Conservation (phyloP, 768 basidiomycete genomes). For the Amanita subjunquillea region DNA sequence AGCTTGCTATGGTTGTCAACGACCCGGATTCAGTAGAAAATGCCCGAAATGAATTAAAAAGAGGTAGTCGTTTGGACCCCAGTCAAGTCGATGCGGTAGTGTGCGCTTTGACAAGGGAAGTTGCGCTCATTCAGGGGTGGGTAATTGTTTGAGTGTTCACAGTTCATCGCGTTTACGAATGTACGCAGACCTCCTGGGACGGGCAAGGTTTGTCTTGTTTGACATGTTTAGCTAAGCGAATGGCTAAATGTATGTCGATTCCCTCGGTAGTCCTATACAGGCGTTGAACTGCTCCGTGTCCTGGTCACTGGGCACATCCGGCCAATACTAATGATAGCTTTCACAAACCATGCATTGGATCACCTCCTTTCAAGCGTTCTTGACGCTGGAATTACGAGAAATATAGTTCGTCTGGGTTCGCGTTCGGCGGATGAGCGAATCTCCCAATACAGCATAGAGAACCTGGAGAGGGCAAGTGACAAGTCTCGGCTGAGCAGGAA, state of each 20-base stretch:
- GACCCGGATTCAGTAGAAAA: constrained; percentile 36
- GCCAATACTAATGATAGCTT: constrained; percentile 48
- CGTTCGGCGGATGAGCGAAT: constrained; percentile 51
- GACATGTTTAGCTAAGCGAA: background rate
- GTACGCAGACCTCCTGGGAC: constrained; percentile 60
- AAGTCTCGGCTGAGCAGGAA: constrained; percentile 29
- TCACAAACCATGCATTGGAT: constrained; percentile 75
- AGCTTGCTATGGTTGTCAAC: constrained; percentile 30
- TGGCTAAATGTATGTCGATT: constrained; percentile 3
- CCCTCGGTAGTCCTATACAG: constrained; percentile 45
- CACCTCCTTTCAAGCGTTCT: constrained; percentile 59
- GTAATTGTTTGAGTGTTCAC: background rate
- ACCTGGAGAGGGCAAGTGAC: constrained; percentile 35
- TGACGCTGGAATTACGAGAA: constrained; percentile 50
- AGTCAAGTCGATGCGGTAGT: constrained; percentile 67
- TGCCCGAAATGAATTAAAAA: constrained; percentile 1
- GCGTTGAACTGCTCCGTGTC: constrained; percentile 58
- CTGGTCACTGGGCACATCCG: constrained; percentile 35
- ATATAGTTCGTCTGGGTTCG: constrained; percentile 62
- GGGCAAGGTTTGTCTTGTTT: constrained; percentile 41
- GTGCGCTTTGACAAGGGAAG: constrained; percentile 45
- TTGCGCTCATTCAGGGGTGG: constrained; percentile 67
- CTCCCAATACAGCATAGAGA: constrained; percentile 50
- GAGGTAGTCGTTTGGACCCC: constrained; percentile 45
- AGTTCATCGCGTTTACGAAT: background rate